A percentile compares a stretch with the other conserved stretches of the same genome.
Evolutionary conservation across 2,329 filamentous ascomycete genomes (phyloP).

Genomic region (Stromatinia cepivora): DNA sequence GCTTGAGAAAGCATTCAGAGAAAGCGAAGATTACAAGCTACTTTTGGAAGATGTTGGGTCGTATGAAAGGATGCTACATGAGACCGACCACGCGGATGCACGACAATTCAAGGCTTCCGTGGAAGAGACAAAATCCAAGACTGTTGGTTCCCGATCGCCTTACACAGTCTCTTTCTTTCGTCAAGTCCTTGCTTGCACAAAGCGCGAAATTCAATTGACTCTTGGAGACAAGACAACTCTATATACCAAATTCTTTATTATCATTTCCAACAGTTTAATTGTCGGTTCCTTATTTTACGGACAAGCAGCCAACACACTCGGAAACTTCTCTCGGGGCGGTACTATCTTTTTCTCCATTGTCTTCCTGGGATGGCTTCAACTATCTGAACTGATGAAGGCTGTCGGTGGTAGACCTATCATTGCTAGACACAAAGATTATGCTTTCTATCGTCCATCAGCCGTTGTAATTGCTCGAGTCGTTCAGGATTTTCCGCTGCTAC

Average conservation of each 20-base stretch:
- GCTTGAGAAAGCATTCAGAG: slow-evolving; percentile 64
- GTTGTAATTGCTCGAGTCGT: slow-evolving; percentile 63
- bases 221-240: slow-evolving; percentile 73
- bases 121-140: slow-evolving; percentile 65
- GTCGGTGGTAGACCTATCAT: slow-evolving; percentile 70
- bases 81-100: slow-evolving; percentile 60
- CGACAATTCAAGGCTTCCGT: slow-evolving; percentile 66
- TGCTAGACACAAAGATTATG: slow-evolving; percentile 66
- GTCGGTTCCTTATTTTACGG: slow-evolving; percentile 79
- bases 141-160: slow-evolving; percentile 65
- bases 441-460: slow-evolving; percentile 69
- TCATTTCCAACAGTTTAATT: slow-evolving; percentile 71
- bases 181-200: slow-evolving; percentile 68
- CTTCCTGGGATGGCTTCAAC: slow-evolving; percentile 69
- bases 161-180: slow-evolving; percentile 75
- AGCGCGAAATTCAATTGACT: slow-evolving; percentile 77
- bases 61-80: slow-evolving; percentile 58
- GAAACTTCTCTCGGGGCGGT: slow-evolving; percentile 64
- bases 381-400: slow-evolving; percentile 77
- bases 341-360: slow-evolving; percentile 66
- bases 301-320: slow-evolving; percentile 56
- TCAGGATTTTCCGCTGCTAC: slow-evolving; percentile 61
- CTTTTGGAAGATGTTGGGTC: slow-evolving; percentile 61
- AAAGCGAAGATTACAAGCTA: slow-evolving; percentile 60
- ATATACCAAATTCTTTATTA: slow-evolving; percentile 78